phyloP scores from a whole-genome alignment of 352 stramenopile species.

The Phytophthora citrophthora region DNA sequence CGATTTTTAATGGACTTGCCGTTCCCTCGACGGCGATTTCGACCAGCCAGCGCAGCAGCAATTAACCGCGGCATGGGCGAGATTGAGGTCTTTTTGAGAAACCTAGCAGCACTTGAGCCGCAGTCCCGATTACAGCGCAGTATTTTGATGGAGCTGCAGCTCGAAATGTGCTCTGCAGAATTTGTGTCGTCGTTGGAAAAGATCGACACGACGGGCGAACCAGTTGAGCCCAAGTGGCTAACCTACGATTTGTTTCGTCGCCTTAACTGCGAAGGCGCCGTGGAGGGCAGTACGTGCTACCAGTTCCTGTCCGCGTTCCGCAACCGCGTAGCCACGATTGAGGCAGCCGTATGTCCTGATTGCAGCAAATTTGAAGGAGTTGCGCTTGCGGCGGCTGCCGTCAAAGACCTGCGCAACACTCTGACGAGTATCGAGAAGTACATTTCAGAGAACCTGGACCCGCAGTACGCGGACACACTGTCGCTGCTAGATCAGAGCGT shows the following conservation, averaged over 20 bases:
- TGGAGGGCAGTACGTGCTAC: constrained; percentile 82
- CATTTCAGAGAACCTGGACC: constrained; percentile 64
- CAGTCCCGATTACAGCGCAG: constrained; percentile 59
- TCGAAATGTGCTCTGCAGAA: constrained; percentile 74
- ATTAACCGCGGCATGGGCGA: constrained; percentile 59
- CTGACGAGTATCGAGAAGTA: constrained; percentile 84
- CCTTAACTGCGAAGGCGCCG: constrained; percentile 65
- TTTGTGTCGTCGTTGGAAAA: constrained; percentile 81
- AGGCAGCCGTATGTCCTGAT: constrained; percentile 61
- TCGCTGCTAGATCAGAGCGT: constrained; percentile 68
- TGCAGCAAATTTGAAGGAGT: constrained; percentile 63
- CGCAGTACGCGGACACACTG: constrained; percentile 71
- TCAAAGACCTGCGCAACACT: constrained; percentile 71
- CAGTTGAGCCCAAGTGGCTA: constrained; percentile 78
- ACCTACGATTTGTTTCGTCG: constrained; percentile 76
- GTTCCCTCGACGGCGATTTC: constrained; percentile 70
- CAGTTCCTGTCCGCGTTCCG: constrained; percentile 76
- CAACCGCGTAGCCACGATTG: constrained; percentile 72
- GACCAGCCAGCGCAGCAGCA: constrained; percentile 48
- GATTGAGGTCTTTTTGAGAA: constrained; percentile 79
- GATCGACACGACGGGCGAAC: constrained; percentile 73
- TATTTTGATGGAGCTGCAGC: constrained; percentile 70
- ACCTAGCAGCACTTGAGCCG: constrained; percentile 71
- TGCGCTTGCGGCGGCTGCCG: constrained; percentile 55
- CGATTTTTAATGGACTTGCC: constrained; percentile 77